These are phyloP conservation scores for Neocucurbitaria cava DNA, from an alignment of 2,329 filamentous ascomycete genomes.

Conservation along the genomic window DNA sequence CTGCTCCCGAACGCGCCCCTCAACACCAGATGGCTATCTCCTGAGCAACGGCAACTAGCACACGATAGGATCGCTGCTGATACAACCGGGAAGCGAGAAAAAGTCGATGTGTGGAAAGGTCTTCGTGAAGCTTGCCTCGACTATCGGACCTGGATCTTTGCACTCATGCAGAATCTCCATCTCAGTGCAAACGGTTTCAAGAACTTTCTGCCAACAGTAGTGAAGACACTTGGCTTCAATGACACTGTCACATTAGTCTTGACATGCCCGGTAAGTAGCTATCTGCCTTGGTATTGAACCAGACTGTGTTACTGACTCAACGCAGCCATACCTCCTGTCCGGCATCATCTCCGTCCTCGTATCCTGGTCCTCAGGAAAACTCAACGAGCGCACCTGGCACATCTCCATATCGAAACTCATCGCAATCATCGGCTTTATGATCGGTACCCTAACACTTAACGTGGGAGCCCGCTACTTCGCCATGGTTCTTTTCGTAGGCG, in stretches of 20 bases:
- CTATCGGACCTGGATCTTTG: slow-evolving; percentile 23
- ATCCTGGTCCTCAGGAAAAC: slow-evolving; percentile 33
- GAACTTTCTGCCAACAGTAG: slow-evolving; percentile 46
- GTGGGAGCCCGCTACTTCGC: slow-evolving; percentile 41
- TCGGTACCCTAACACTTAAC: slow-evolving; percentile 33
- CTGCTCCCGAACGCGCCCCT: slow-evolving; percentile 32
- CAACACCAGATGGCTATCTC: slow-evolving; percentile 53
- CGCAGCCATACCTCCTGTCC: slow-evolving; percentile 41
- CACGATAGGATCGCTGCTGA: slow-evolving; percentile 49
- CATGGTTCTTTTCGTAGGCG: slow-evolving; percentile 42
- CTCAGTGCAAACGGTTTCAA: slow-evolving; percentile 28
- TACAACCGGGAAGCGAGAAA: slow-evolving; percentile 47
- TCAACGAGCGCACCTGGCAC: slow-evolving; percentile 44
- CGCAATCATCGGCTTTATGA: slow-evolving; percentile 40
- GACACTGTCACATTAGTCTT: slow-evolving; percentile 38
- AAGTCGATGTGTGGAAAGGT: slow-evolving; percentile 21
- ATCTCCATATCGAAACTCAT: slow-evolving; percentile 34
- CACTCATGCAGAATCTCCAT: slow-evolving; percentile 26
- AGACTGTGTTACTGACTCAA: neutral
- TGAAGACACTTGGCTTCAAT: slow-evolving; percentile 40
- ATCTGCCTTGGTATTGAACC: neutral
- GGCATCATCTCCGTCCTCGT: slow-evolving; percentile 26
- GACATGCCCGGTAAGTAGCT: slow-evolving; percentile 21
- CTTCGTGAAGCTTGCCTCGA: slow-evolving; percentile 20
- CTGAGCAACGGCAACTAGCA: slow-evolving; percentile 50